Percentiles rank a stretch among this genome's conserved stretches.
Evolutionary conservation across 2,329 filamentous ascomycete genomes (phyloP).

Genomic region (Pseudogymnoascus sp.): DNA sequence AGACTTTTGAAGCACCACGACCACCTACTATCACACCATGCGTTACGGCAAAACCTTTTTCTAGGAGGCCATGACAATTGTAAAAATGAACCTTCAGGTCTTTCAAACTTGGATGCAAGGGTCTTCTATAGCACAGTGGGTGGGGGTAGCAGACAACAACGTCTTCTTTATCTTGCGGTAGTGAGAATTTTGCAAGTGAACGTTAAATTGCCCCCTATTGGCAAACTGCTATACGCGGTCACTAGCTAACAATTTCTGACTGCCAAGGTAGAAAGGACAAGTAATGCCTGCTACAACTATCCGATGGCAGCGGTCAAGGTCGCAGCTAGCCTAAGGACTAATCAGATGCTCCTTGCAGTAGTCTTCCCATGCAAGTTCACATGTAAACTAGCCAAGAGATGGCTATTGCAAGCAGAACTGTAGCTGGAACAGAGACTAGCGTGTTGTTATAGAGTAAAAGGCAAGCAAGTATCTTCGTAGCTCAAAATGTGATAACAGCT

Average conservation of each 20-base stretch:
- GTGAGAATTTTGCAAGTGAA: slow-evolving; percentile 5
- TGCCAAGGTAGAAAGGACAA: slow-evolving; percentile 1
- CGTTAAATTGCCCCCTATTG: not conserved
- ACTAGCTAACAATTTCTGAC: slow-evolving; percentile 1
- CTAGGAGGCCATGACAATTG: not conserved
- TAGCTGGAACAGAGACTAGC: not conserved
- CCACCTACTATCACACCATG: slow-evolving; percentile 1
- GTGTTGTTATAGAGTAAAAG: slow-evolving; percentile 6
- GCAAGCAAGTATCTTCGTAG: not conserved
- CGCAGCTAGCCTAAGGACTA: not conserved
- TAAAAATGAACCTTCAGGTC: slow-evolving; percentile 19
- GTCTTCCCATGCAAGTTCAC: not conserved
- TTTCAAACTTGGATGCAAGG: not conserved
- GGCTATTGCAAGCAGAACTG: slow-evolving; percentile 1
- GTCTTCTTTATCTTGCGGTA: slow-evolving; percentile 1
- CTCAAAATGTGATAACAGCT: slow-evolving; percentile 4
- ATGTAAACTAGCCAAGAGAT: not conserved
- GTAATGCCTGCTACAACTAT: not conserved
- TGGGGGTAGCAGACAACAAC: not conserved
- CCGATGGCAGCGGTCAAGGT: not conserved
- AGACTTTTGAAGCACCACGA: not conserved
- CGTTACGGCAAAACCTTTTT: slow-evolving; percentile 4
- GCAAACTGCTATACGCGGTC: not conserved
- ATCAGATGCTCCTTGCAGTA: not conserved
- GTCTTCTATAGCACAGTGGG: not conserved